Conservation (phyloP, 345 rosid genomes). For the Nasturtium officinale region DNA sequence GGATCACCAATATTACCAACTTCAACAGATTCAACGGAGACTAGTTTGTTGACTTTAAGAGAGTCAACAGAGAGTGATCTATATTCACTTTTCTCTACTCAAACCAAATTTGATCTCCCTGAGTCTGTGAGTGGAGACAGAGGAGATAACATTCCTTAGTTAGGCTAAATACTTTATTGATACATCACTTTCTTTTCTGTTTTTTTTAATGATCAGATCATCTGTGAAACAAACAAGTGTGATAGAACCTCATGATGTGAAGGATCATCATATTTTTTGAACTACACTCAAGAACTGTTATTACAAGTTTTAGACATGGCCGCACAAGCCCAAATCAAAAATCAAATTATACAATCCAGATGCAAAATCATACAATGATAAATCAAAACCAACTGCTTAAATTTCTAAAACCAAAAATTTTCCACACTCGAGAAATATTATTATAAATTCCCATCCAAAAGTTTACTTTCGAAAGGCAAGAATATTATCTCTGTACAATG, state of each 20-base stretch:
- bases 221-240: constrained; percentile 21
- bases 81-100: too few relatives aligned
- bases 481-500: constrained; percentile 19
- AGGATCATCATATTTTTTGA: background rate
- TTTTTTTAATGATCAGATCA: too few relatives aligned
- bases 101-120: too few relatives aligned
- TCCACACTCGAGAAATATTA: constrained; percentile 1
- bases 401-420: constrained; percentile 25
- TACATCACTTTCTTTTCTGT: too few relatives aligned
- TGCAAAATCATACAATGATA: background rate
- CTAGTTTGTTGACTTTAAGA: too few relatives aligned
- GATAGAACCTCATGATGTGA: constrained; percentile 26
- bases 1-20: too few relatives aligned
- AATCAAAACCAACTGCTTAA: background rate
- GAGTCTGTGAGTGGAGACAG: too few relatives aligned
- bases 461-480: background rate
- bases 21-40: too few relatives aligned
- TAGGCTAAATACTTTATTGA: too few relatives aligned
- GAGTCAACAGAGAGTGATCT: too few relatives aligned
- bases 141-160: too few relatives aligned
- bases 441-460: background rate
- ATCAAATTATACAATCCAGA: background rate
- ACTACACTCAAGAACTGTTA: background rate
- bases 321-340: background rate
- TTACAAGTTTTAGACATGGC: background rate